Evolutionary conservation across 495 filamentous ascomycete genomes (phyloP), one percentile per base, ranked within the genome.

Genomic region (Trypethelium eluteriae): DNA sequence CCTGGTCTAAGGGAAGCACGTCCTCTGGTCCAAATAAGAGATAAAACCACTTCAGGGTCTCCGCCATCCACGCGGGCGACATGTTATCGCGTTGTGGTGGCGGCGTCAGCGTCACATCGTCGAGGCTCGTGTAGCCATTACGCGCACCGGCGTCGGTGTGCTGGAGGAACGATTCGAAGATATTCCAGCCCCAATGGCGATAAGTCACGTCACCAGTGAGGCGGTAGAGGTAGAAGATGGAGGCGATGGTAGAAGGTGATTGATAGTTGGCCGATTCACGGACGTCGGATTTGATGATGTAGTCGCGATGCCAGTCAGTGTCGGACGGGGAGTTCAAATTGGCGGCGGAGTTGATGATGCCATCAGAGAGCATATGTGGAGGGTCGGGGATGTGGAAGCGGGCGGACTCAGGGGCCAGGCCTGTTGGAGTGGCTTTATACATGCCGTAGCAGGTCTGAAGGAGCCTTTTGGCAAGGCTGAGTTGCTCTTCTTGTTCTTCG

Each of bases 401-500:
- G 0, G 90, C 86, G 72, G 98, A 98, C 76, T 99, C 94, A 0
- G 89, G 86, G 0, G 94, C 94, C 2, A 99, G 85, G 1, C 92
- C 93, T 2, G 93, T 97, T 9, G 85, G 82, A 64, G 91, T 97
- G 62, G 81, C 86, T 67, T 88, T 85, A 77, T 99, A 98, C 85
- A 95, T 97, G 70, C 90, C 92, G 89, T 92, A 96, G 82, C 94
- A 99, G 11, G 94, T 98, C 57, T 96, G 92, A 83, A 90, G 96
- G 63, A 99, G 80, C 78, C 98, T 92, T 66, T 84, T 83, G 14
- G 94, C 89, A 16, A 99, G 72, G 53, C 84, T 76, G 75, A 99
- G 90, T 73, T 97, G 91, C 64, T 89, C 88, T 41, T 96, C 92
- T 64, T 94, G 86, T 71, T 90, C 82, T 67, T 85, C 81, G 9